Conservation (phyloP, 345 rosid genomes). For the Combretum micranthum region DNA sequence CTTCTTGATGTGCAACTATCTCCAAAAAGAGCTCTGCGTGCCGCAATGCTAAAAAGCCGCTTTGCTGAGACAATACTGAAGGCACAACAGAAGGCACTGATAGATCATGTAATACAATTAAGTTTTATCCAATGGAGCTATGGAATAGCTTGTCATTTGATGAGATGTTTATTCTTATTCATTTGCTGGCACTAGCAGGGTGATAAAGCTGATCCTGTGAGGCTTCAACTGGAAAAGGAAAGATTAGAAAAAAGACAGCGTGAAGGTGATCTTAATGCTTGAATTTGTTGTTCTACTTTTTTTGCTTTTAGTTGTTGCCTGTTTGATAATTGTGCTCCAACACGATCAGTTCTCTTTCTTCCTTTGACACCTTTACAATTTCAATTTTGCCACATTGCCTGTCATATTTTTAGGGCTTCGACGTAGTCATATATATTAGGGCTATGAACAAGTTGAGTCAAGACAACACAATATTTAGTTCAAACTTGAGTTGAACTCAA, state of each 20-base stretch:
- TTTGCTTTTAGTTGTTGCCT: background rate
- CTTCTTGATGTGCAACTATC: constrained; percentile 43
- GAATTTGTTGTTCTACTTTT: background rate
- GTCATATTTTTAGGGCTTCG: background rate
- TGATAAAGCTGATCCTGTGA: constrained; percentile 51
- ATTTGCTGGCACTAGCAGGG: constrained; percentile 27
- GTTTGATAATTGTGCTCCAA: too few relatives aligned
- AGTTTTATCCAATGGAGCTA: background rate
- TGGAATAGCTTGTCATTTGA: background rate
- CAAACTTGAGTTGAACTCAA: background rate
- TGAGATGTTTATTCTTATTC: background rate
- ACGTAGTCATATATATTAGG: too few relatives aligned
- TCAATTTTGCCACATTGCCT: background rate
- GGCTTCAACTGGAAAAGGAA: constrained; percentile 58
- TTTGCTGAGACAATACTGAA: constrained; percentile 69
- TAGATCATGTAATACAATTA: constrained; percentile 35
- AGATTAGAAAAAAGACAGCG: constrained; percentile 57
- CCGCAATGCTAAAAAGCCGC: constrained; percentile 64
- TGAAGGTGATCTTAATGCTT: constrained; percentile 44
- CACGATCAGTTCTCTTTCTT: too few relatives aligned
- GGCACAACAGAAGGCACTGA: constrained; percentile 61
- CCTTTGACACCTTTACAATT: too few relatives aligned
- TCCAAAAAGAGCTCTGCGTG: constrained; percentile 74
- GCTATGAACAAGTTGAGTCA: too few relatives aligned
- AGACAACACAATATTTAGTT: background rate